These are phyloP conservation scores for Plasmodium knowlesi DNA, from an alignment of 169 alveolate genomes.

Conservation along the genomic window DNA sequence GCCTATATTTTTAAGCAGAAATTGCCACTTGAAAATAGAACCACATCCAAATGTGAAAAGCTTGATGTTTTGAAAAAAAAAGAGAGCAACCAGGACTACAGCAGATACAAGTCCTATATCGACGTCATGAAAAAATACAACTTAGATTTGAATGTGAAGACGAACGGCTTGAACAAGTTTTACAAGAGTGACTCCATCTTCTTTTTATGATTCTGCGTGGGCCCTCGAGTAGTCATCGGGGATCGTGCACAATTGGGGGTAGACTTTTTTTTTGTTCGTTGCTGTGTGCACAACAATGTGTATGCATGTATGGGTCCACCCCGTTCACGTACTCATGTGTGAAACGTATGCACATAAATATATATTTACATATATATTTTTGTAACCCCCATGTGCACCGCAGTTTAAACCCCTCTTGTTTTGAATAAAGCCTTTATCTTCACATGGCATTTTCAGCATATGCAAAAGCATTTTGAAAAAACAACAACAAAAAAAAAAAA, in stretches of 20 bases:
- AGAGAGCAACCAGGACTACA: constrained; percentile 21
- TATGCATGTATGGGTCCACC: not conserved
- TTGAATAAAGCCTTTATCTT: not conserved
- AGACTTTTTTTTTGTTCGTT: not conserved
- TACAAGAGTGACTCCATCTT: constrained; percentile 68
- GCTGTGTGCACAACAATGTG: not conserved
- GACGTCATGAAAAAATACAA: constrained; percentile 48
- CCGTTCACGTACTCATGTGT: not conserved
- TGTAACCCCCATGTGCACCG: not conserved
- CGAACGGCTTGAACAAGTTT: constrained; percentile 63
- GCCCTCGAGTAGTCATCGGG: not conserved
- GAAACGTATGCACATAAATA: not conserved
- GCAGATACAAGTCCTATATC: constrained; percentile 30
- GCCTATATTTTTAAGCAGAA: constrained; percentile 89
- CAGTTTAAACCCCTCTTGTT: not conserved
- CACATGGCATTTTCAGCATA: not conserved
- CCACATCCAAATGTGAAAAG: constrained; percentile 25
- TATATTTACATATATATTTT: not conserved
- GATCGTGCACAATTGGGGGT: not conserved
- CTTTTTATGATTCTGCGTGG: constrained; percentile 15
- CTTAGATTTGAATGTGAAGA: constrained; percentile 62
- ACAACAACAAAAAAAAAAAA: not conserved
- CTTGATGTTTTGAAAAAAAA: constrained; percentile 52
- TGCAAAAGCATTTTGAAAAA: not conserved
- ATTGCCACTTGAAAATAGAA: constrained; percentile 66